phyloP scores from a whole-genome alignment of 495 filamentous ascomycete species.

The Hypoxylon fuscum region DNA sequence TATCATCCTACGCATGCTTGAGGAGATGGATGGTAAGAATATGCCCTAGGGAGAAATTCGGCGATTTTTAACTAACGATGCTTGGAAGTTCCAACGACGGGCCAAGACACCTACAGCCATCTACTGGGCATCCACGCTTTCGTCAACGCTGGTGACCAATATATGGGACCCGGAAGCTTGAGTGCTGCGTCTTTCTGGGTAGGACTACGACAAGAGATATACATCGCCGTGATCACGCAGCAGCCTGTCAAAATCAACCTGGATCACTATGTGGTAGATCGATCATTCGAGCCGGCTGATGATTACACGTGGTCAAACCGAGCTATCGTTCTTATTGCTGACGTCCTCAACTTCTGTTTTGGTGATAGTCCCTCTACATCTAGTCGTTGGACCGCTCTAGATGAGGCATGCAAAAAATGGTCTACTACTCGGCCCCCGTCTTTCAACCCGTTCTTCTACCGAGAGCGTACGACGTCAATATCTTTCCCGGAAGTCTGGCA shows the following conservation, averaged over 20 bases:
- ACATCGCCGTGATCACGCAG: conserved; percentile 62
- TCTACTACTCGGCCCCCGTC: conserved; percentile 42
- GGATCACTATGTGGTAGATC: conserved; percentile 53
- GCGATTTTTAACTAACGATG: conserved; percentile 18
- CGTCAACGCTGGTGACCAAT: conserved; percentile 50
- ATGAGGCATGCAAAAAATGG: conserved; percentile 48
- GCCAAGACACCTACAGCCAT: conserved; percentile 53
- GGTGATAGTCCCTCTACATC: conserved; percentile 38
- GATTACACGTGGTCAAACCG: conserved; percentile 64
- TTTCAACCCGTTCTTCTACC: conserved; percentile 52
- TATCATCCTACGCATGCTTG: conserved; percentile 67
- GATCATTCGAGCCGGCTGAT: conserved; percentile 49
- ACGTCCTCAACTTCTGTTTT: conserved; percentile 63
- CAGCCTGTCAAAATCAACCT: conserved; percentile 54
- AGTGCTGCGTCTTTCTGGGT: conserved; percentile 65
- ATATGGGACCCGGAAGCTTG: conserved; percentile 52
- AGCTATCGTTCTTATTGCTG: conserved; percentile 61
- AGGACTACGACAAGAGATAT: conserved; percentile 66
- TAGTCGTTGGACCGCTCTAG: conserved; percentile 49
- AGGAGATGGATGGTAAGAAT: conserved; percentile 66
- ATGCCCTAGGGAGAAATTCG: too few relatives aligned
- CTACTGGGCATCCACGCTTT: conserved; percentile 63
- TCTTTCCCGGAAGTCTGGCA: conserved; percentile 59
- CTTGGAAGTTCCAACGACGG: conserved; percentile 47
- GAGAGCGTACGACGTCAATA: conserved; percentile 27